Conservation (phyloP, 2,329 filamentous ascomycete genomes). For the Sporothrix phasma region DNA sequence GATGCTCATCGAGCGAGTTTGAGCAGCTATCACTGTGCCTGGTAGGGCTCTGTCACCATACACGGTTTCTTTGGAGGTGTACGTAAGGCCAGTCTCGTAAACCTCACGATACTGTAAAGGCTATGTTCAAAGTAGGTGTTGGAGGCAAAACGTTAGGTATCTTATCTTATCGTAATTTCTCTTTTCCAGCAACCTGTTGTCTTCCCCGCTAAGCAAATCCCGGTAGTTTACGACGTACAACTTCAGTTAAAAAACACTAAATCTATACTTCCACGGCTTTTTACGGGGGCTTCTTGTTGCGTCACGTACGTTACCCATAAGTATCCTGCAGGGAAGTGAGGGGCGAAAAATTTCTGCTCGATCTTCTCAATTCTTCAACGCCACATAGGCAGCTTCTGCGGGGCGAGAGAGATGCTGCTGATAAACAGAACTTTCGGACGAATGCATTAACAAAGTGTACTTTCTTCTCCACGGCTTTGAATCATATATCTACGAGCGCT, state of each 20-base stretch:
- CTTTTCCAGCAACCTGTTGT: too few relatives aligned
- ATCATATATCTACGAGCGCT: not conserved
- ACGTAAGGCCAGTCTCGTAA: too few relatives aligned
- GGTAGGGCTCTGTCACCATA: not conserved
- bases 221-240: too few relatives aligned
- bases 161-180: not conserved
- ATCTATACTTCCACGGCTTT: not conserved
- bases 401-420: not conserved
- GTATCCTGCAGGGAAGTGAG: not conserved
- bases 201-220: not conserved
- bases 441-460: too few relatives aligned
- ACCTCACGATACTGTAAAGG: not conserved
- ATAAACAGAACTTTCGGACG: too few relatives aligned
- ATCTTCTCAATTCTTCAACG: not conserved
- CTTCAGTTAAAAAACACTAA: not conserved
- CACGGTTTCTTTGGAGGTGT: too few relatives aligned
- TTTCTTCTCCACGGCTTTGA: not conserved
- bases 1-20: not conserved
- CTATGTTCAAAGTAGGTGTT: not conserved
- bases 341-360: conserved; percentile 15
- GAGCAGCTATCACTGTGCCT: not conserved
- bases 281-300: too few relatives aligned
- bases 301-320: too few relatives aligned
- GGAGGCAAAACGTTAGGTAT: too few relatives aligned
- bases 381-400: not conserved